Base-by-base conservation (phyloP, 2,329 filamentous ascomycete genomes). In the Chaetomium olivaceum region DNA sequence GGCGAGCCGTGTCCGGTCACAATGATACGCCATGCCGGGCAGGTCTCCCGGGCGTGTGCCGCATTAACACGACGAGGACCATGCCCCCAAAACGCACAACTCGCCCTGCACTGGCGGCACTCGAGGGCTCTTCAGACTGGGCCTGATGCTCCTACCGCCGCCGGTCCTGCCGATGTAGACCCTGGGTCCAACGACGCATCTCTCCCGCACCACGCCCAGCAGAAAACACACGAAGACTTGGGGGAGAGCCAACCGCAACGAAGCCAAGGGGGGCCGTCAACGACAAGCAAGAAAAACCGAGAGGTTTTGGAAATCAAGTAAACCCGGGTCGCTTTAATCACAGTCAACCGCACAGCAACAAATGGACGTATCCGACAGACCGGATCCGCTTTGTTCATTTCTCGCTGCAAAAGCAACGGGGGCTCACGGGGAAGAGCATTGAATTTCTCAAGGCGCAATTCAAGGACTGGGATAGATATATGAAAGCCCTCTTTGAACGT, bases 1-100 rank as follows among this genome's bases (percentile, higher is more conserved):
- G 46, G 54, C 46, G 39, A 56, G 51, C 43, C 29, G n/a, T 27
- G 19, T 29, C 27, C 25, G 46, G 36, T 25, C 31, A 31, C 46
- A 21, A 66, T 66, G 59, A 51, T 66, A 4, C 48, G 64, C 27
- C 64, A 51, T 21, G 64, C 55, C 56, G 56, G 55, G 19, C 55
- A 21, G 36, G 56, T 56, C 55, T 29, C 25, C 23, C 39, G 50
- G 48, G 8, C 36, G 21, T 58, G 63, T 46, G 58, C 54, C n/a
- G 46, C 48, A 21, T 25, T 11, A 27, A 27, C 48, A 6, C 58
- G 58, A 23, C 58, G 8, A 3, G 16, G 39, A 9, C 63, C 12
- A 58, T 61, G 63, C 58, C 63, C 58, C n/a, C 6, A 59, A 48
- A 14, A 33, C 31, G 25, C 56, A 59, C 48, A 8, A 59, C 23